Evolutionary conservation across 306 rosid species (phyloP).

Genomic region (Chamaecrista fasciculata): DNA sequence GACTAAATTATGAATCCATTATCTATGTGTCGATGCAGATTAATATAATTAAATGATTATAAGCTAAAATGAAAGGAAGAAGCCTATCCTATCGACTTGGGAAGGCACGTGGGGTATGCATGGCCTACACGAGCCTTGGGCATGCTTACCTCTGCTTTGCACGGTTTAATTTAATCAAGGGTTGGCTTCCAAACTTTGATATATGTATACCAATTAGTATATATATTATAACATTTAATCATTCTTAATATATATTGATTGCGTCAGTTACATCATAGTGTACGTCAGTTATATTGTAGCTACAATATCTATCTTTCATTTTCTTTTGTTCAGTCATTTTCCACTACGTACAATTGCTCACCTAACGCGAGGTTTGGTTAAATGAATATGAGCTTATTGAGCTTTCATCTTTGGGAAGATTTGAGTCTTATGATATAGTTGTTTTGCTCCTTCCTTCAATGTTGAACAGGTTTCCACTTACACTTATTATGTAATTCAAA

Average conservation of each 20-base stretch:
- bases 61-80: not conserved
- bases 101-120: slow-evolving; percentile 32
- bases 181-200: not conserved
- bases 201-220: not conserved
- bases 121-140: slow-evolving; percentile 27
- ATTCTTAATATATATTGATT: not conserved
- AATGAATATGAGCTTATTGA: no score
- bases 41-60: not conserved
- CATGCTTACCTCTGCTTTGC: slow-evolving; percentile 11
- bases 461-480: no score
- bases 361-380: no score
- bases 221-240: not conserved
- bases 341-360: no score
- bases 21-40: not conserved
- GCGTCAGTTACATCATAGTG: not conserved
- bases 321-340: no score
- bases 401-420: no score
- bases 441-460: no score
- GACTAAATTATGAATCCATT: no score
- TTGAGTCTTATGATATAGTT: no score
- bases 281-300: no score
- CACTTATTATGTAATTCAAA: no score
- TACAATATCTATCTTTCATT: no score
- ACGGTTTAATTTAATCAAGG: slow-evolving; percentile 26
- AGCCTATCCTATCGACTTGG: not conserved